These are phyloP conservation scores for Spiraea crenata DNA, from an alignment of 331 rosid genomes.

Conservation along the genomic window DNA sequence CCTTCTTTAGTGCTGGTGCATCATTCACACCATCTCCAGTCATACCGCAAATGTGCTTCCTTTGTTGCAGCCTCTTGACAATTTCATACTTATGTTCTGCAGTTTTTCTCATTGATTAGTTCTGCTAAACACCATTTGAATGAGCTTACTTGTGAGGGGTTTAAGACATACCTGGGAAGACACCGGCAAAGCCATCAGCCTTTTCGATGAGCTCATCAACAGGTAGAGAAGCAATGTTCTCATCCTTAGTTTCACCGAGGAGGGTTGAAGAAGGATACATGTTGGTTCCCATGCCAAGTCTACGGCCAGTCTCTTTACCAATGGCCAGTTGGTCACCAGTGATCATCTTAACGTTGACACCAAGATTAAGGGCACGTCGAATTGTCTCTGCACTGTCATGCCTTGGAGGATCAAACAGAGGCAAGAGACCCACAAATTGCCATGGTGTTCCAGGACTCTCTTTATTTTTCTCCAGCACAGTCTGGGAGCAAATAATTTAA, in stretches of 20 bases:
- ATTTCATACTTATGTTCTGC: constrained; percentile 93
- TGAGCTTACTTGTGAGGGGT: no score
- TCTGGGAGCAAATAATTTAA: constrained; percentile 30
- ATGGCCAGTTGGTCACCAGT: constrained; percentile 94
- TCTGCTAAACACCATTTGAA: neutral
- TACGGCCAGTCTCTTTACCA: constrained; percentile 88
- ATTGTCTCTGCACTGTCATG: constrained; percentile 98
- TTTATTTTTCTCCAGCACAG: constrained; percentile 62
- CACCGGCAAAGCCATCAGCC: constrained; percentile 97
- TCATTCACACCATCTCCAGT: constrained; percentile 98
- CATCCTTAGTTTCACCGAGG: constrained; percentile 76
- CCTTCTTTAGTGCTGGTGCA: constrained; percentile 87
- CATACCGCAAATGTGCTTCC: constrained; percentile 87
- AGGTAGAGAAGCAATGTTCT: constrained; percentile 51
- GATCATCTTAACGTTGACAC: constrained; percentile 94
- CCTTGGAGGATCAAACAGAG: constrained; percentile 95
- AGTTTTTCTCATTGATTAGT: constrained; percentile 19
- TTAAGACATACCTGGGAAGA: constrained; percentile 67
- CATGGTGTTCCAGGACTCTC: constrained; percentile 78
- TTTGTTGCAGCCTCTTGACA: constrained; percentile 77
- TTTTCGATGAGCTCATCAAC: constrained; percentile 89
- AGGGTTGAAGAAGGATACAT: constrained; percentile 98
- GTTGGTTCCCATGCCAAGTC: constrained; percentile 98
- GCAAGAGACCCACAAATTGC: constrained; percentile 80
- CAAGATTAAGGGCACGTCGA: constrained; percentile 69